These are phyloP conservation scores for Neurospora sp. DNA, from an alignment of 495 filamentous ascomycete genomes.

Conservation along the genomic window DNA sequence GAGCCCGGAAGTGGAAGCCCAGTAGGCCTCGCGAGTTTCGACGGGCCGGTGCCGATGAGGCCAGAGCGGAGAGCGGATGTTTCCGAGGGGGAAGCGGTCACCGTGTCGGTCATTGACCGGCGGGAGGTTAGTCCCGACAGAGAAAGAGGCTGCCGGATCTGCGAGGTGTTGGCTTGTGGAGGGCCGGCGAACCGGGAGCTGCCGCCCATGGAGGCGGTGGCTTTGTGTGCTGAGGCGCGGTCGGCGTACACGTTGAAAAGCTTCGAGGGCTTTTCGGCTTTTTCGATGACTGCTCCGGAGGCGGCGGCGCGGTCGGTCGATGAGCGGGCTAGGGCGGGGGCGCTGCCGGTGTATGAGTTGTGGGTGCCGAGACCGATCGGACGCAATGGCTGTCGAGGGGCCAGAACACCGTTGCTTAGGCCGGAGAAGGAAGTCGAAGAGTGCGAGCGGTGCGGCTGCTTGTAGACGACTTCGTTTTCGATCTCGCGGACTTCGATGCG, in stretches of 20 bases:
- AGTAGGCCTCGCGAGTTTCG: conserved; percentile 33
- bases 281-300: conserved; percentile 37
- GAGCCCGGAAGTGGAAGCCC: conserved; percentile 2
- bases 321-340: conserved; percentile 29
- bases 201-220: conserved; percentile 18
- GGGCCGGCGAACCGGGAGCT: conserved; percentile 5
- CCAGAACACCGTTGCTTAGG: conserved; percentile 31
- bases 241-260: conserved; percentile 78
- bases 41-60: conserved; percentile 5
- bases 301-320: conserved; percentile 24
- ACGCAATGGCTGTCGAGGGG: conserved; percentile 65
- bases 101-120: background rate
- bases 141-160: conserved; percentile 16
- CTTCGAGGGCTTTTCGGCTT: conserved; percentile 64
- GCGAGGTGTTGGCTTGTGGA: conserved; percentile 22
- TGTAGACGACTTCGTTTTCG: conserved; percentile 84
- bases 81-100: background rate
- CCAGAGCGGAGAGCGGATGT: background rate
- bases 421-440: background rate
- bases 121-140: background rate
- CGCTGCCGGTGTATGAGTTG: conserved; percentile 40
- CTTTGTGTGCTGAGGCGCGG: conserved; percentile 31
- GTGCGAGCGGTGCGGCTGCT: conserved; percentile 46
- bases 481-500: conserved; percentile 92
- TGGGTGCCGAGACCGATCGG: conserved; percentile 54